phyloP scores from a whole-genome alignment of 768 basidiomycete genomes.

The Tremella mesenterica region DNA sequence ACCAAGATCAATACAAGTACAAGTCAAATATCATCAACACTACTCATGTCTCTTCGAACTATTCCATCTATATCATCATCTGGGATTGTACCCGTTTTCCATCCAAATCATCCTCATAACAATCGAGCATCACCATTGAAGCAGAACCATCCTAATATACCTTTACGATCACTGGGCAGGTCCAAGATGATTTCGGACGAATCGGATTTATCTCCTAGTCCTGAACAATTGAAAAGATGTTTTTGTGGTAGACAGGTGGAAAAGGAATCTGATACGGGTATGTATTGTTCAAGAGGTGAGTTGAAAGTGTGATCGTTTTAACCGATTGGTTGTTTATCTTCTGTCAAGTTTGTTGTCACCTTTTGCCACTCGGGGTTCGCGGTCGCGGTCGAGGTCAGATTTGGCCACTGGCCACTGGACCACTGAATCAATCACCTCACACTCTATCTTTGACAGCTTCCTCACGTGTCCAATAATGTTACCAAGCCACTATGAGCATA shows the following conservation, averaged over 20 bases:
- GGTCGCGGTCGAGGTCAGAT: too few relatives aligned
- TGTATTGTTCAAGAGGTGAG: slow-evolving; percentile 40
- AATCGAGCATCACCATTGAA: too few relatives aligned
- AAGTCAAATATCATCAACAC: too few relatives aligned
- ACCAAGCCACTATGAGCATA: not conserved
- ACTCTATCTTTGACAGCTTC: too few relatives aligned
- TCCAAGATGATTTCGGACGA: too few relatives aligned
- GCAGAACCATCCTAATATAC: too few relatives aligned
- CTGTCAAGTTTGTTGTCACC: not conserved
- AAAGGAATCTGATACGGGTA: slow-evolving; percentile 21
- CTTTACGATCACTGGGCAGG: too few relatives aligned
- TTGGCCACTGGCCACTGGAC: too few relatives aligned
- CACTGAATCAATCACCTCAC: too few relatives aligned
- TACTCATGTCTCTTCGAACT: not conserved
- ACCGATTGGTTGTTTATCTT: not conserved
- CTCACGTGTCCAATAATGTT: too few relatives aligned
- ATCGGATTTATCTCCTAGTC: slow-evolving; percentile 19
- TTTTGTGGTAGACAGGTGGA: slow-evolving; percentile 29
- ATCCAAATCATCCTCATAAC: slow-evolving; percentile 32
- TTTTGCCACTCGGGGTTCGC: not conserved
- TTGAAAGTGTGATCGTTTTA: not conserved
- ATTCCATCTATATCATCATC: not conserved
- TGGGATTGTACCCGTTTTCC: slow-evolving; percentile 19
- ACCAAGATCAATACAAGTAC: too few relatives aligned
- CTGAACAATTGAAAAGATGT: slow-evolving; percentile 14